A percentile compares a stretch with the other conserved stretches of the same genome.
Conservation (phyloP, 2,329 filamentous ascomycete genomes). For the Thyridium curvatum region DNA sequence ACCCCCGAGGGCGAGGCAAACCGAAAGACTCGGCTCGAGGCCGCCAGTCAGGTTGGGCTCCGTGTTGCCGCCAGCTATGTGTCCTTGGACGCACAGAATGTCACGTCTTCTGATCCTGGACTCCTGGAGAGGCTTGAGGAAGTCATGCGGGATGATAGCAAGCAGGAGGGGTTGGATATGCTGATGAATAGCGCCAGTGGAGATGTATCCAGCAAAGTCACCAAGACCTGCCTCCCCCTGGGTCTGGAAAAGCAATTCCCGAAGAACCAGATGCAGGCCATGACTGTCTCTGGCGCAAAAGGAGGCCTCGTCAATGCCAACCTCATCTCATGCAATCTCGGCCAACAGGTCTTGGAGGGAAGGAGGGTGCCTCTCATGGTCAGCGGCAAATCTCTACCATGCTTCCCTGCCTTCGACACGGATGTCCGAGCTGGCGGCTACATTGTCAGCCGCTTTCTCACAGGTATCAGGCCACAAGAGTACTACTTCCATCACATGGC, state of each 20-base stretch:
- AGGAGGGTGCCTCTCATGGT: slow-evolving; percentile 95
- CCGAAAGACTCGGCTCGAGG: slow-evolving; percentile 61
- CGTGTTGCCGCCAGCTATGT: slow-evolving; percentile 84
- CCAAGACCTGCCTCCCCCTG: slow-evolving; percentile 69
- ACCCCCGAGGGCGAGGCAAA: slow-evolving; percentile 71
- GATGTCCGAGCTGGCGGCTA: slow-evolving; percentile 87
- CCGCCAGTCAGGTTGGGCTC: slow-evolving; percentile 64
- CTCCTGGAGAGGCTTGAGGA: slow-evolving; percentile 77
- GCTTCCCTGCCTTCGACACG: slow-evolving; percentile 88
- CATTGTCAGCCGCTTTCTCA: slow-evolving; percentile 94
- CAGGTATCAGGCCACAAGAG: slow-evolving; percentile 92
- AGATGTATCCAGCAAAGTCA: slow-evolving; percentile 71
- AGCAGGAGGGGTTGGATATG: slow-evolving; percentile 85
- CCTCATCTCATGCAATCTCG: slow-evolving; percentile 94
- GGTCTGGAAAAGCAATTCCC: slow-evolving; percentile 90
- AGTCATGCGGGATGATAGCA: slow-evolving; percentile 82
- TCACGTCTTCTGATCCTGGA: slow-evolving; percentile 60
- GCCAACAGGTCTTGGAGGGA: slow-evolving; percentile 93
- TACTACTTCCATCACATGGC: slow-evolving; percentile 99
- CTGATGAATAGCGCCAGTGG: slow-evolving; percentile 69
- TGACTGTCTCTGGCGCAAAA: slow-evolving; percentile 96
- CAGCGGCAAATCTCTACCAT: slow-evolving; percentile 91
- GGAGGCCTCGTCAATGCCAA: slow-evolving; percentile 91
- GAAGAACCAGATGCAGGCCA: slow-evolving; percentile 97
- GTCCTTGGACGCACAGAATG: slow-evolving; percentile 62